Percentiles rank a stretch among this genome's conserved stretches.
Evolutionary conservation across 495 filamentous ascomycete genomes (phyloP).

Genomic region (Apiosordaria backusii): DNA sequence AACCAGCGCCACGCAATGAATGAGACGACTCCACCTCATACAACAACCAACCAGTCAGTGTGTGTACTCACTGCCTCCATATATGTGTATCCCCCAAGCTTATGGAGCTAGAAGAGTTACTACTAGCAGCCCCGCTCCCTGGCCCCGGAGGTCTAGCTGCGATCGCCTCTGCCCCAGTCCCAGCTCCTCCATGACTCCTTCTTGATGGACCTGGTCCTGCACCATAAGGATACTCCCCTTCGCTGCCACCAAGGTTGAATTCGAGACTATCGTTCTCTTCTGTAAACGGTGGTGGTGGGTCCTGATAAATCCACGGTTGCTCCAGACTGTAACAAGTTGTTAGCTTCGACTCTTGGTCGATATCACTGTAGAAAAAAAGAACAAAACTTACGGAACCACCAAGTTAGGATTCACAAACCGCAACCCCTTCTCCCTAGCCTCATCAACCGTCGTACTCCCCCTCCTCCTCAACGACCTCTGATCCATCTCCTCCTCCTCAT

Average conservation of each 20-base stretch:
- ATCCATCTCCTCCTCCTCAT: slow-evolving; percentile 28
- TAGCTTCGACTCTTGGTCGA: slow-evolving; percentile 11
- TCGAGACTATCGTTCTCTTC: slow-evolving; percentile 9
- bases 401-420: slow-evolving; percentile 74
- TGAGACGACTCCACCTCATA: neutral
- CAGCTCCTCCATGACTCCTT: neutral
- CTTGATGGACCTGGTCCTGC: neutral
- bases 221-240: neutral
- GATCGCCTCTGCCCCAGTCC: neutral
- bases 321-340: slow-evolving; percentile 35
- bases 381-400: slow-evolving; percentile 54
- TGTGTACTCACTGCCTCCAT: slow-evolving; percentile 43
- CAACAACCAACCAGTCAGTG: too few species aligned
- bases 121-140: slow-evolving; percentile 12
- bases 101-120: slow-evolving; percentile 39
- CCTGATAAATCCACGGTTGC: slow-evolving; percentile 52
- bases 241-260: slow-evolving; percentile 7
- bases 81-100: slow-evolving; percentile 57
- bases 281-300: slow-evolving; percentile 39
- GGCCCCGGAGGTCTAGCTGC: neutral
- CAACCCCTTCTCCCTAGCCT: slow-evolving; percentile 60
- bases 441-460: slow-evolving; percentile 58
- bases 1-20: neutral
- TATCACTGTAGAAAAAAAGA: neutral
- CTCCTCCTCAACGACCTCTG: slow-evolving; percentile 33